These are phyloP conservation scores for Saccharomyces uvarum DNA, from an alignment of 1,139 yeast genomes.

Conservation along the genomic window DNA sequence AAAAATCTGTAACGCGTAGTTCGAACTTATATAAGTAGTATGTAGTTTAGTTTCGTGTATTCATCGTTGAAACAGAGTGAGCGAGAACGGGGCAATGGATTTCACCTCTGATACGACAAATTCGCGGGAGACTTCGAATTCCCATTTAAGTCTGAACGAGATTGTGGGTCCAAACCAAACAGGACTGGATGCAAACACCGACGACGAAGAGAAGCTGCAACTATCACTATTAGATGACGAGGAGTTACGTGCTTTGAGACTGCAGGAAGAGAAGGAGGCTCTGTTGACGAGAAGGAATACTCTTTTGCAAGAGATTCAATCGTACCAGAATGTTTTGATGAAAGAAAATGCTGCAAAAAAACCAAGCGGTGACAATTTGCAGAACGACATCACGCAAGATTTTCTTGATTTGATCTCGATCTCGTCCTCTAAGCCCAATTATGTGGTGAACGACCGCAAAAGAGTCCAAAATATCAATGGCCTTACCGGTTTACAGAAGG, in stretches of 20 bases:
- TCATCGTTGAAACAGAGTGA: background rate
- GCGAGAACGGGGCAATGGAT: constrained; percentile 7
- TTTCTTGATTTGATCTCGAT: constrained; percentile 5
- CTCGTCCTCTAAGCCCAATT: background rate
- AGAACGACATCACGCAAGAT: constrained; percentile 5
- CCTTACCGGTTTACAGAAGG: constrained; percentile 3
- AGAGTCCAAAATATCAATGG: constrained; percentile 1
- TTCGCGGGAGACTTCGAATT: background rate
- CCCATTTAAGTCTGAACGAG: constrained; percentile 1
- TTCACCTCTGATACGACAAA: constrained; percentile 12
- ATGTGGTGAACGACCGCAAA: background rate
- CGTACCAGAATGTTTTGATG: background rate
- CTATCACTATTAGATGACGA: constrained; percentile 10
- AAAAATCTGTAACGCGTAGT: background rate
- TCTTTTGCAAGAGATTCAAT: constrained; percentile 14
- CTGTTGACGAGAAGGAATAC: constrained; percentile 14
- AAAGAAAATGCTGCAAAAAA: constrained; percentile 7
- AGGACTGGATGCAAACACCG: background rate
- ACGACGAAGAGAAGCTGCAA: background rate
- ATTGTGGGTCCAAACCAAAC: background rate
- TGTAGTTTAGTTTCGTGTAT: background rate
- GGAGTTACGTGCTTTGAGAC: constrained; percentile 11
- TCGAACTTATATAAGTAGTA: background rate
- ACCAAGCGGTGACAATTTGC: constrained; percentile 5
- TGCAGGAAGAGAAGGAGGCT: constrained; percentile 16